Evolutionary conservation across 2,329 filamentous ascomycete species (phyloP).

Genomic region (Rutstroemia sp.): DNA sequence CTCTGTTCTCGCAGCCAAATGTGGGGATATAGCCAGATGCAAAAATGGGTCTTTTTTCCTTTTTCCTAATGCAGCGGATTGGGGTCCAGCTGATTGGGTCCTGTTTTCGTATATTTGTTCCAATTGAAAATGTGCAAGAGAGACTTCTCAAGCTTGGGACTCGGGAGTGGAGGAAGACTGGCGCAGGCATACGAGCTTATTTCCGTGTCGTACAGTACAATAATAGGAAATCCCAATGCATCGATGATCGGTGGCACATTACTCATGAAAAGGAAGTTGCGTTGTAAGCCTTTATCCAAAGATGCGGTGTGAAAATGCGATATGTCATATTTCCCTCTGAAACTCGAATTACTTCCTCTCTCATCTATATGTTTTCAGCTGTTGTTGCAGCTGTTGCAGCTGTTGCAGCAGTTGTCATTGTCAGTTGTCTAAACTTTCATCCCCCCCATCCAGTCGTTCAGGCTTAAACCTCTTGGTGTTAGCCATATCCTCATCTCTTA

Average conservation of each 20-base stretch:
- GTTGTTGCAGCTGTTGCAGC: not conserved
- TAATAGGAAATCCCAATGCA: not conserved
- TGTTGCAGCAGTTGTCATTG: not conserved
- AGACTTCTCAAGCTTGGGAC: too few species aligned
- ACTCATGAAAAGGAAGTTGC: not conserved
- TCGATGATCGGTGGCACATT: not conserved
- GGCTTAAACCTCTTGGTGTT: not conserved
- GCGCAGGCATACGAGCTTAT: not conserved
- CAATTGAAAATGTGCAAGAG: not conserved
- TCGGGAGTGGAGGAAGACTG: too few species aligned
- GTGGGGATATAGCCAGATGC: not conserved
- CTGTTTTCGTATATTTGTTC: not conserved
- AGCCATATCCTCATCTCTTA: not conserved
- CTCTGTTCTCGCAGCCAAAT: not conserved
- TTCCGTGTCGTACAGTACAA: not conserved
- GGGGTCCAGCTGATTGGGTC: constrained; percentile 2
- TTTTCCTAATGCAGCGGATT: not conserved
- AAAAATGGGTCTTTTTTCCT: not conserved
- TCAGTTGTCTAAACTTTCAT: not conserved
- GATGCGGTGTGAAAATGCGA: constrained; percentile 2
- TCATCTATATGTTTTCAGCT: not conserved
- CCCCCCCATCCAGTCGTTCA: not conserved
- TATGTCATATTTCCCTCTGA: not conserved
- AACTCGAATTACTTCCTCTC: not conserved
- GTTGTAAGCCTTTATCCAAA: not conserved